phyloP scores from a whole-genome alignment of 768 basidiomycete species.

The Hericium alpestre region DNA sequence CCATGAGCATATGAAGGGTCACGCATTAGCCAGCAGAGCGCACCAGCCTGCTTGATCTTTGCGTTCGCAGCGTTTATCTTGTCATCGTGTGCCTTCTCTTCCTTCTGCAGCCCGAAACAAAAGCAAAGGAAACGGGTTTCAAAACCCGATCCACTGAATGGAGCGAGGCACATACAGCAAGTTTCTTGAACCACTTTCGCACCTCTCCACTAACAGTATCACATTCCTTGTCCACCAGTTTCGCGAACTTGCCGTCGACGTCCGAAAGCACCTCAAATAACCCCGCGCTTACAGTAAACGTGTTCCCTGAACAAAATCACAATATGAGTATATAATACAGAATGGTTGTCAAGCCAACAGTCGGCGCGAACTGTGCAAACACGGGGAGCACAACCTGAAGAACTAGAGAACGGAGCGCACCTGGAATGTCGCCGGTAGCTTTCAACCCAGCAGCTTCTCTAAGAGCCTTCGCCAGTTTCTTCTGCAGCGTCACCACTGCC shows the following conservation, averaged over 20 bases:
- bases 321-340: not conserved
- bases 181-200: constrained; percentile 81
- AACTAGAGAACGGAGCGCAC: constrained; percentile 26
- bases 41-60: constrained; percentile 71
- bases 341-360: not conserved
- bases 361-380: too few relatives aligned
- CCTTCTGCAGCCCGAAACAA: constrained; percentile 43
- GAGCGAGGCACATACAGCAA: constrained; percentile 41
- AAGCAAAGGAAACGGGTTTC: not conserved
- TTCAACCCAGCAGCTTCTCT: constrained; percentile 55
- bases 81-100: constrained; percentile 71
- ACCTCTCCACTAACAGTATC: constrained; percentile 54
- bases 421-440: constrained; percentile 49
- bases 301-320: constrained; percentile 38
- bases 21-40: not conserved
- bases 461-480: constrained; percentile 63
- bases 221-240: constrained; percentile 65
- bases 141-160: not conserved
- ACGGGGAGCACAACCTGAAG: too few relatives aligned
- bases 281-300: constrained; percentile 50
- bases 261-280: constrained; percentile 66
- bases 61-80: constrained; percentile 53
- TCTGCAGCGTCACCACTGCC: constrained; percentile 54
- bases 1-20: too few relatives aligned
- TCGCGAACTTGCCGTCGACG: constrained; percentile 65